phyloP scores from a whole-genome alignment of 805 yeast genomes.

The Lachancea thermotolerans region DNA sequence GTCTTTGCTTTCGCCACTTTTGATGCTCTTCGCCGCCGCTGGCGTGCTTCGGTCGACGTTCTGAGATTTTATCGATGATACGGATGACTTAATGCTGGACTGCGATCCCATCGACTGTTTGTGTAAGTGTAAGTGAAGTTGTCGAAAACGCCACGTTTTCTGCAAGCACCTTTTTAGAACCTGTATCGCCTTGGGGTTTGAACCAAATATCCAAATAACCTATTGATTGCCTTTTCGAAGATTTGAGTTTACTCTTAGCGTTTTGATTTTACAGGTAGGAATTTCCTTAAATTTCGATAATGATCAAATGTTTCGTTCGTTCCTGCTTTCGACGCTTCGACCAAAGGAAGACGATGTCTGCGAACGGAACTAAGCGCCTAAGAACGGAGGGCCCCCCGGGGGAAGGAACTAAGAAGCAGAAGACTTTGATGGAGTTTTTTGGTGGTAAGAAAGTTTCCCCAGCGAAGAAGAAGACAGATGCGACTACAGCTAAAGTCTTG shows the following conservation, averaged over 20 bases:
- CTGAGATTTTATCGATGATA: constrained; percentile 3
- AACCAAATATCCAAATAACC: too few relatives aligned
- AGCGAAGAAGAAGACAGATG: background rate
- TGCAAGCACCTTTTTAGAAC: too few relatives aligned
- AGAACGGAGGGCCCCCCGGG: background rate
- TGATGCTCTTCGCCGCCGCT: background rate
- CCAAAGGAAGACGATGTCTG: background rate
- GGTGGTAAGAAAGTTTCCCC: background rate
- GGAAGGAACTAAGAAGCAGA: constrained; percentile 5
- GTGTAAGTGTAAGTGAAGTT: background rate
- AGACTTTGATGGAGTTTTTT: constrained; percentile 6
- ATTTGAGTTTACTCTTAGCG: too few relatives aligned
- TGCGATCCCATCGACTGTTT: constrained; percentile 1
- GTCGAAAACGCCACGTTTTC: too few relatives aligned
- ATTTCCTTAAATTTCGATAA: too few relatives aligned
- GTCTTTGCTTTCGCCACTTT: background rate
- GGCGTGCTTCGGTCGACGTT: background rate
- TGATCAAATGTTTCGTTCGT: too few relatives aligned
- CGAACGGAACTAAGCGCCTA: constrained; percentile 6
- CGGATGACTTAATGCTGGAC: constrained; percentile 4
- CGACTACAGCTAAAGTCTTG: background rate
- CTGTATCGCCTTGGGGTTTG: too few relatives aligned
- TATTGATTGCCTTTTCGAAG: too few relatives aligned
- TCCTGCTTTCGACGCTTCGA: too few relatives aligned
- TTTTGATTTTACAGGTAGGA: too few relatives aligned